phyloP scores from a whole-genome alignment of 305 asterid species.

The Salvia sclarea region DNA sequence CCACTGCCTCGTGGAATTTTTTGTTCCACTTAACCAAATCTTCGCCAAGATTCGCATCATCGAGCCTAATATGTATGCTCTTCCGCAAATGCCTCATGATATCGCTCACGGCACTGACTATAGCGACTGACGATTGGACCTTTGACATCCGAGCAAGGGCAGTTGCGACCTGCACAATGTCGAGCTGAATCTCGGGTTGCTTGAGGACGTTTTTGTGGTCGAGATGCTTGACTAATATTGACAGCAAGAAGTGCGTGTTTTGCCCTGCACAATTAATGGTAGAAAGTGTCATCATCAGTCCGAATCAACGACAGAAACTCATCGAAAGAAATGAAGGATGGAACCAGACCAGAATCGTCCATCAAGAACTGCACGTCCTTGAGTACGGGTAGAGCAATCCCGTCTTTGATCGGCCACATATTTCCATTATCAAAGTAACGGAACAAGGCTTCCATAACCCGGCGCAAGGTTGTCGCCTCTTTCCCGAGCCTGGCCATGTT shows the following conservation, averaged over 20 bases:
- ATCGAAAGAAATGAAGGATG: conserved; percentile 11
- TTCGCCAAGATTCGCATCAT: conserved; percentile 70
- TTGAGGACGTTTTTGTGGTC: conserved; percentile 85
- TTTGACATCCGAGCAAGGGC: conserved; percentile 69
- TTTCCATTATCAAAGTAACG: conserved; percentile 80
- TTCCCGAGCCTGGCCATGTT: conserved; percentile 95
- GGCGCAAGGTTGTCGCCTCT: conserved; percentile 95
- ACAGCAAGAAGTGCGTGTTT: conserved; percentile 77
- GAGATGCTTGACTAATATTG: conserved; percentile 89
- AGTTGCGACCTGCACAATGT: conserved; percentile 75
- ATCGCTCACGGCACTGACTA: conserved; percentile 85
- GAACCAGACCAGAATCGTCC: conserved; percentile 75
- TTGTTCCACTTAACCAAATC: conserved; percentile 70
- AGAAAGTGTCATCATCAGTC: conserved; percentile 11
- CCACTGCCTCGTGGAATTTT: conserved; percentile 74
- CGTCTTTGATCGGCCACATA: conserved; percentile 69
- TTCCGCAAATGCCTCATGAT: conserved; percentile 88
- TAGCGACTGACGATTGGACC: conserved; percentile 68
- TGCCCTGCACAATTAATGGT: conserved; percentile 64
- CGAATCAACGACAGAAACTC: neutral
- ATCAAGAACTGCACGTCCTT: conserved; percentile 85
- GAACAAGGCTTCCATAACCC: conserved; percentile 87
- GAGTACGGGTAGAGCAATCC: conserved; percentile 84
- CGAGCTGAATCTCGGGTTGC: conserved; percentile 90
- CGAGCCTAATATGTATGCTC: conserved; percentile 82